Evolutionary conservation across 73 alveolate species (phyloP).

Genomic region (Stentor roeselii): DNA sequence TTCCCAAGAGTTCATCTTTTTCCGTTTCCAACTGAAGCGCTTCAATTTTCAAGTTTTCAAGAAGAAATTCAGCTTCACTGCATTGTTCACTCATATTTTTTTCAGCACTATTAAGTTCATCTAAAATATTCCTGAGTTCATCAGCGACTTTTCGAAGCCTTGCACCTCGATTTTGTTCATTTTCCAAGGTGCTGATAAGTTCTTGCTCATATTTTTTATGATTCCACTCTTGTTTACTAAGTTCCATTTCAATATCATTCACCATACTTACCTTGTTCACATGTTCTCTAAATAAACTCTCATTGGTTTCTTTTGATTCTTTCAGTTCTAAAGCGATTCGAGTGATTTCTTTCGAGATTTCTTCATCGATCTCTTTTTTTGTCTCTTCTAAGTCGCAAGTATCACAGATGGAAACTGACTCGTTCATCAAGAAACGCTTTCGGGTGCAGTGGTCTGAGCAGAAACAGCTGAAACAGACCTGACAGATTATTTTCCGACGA

Average conservation of each 20-base stretch:
- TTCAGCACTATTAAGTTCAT: not conserved
- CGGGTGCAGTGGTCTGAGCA: not conserved
- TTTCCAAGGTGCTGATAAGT: not conserved
- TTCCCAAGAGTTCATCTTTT: not conserved
- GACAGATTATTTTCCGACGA: not conserved
- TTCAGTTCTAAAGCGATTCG: not conserved
- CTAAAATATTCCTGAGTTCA: not conserved
- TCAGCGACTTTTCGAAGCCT: not conserved
- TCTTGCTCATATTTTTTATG: not conserved
- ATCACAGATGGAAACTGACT: too few species aligned
- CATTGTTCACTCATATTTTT: not conserved
- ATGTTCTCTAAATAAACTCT: not conserved
- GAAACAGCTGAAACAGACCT: not conserved
- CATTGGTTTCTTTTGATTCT: not conserved
- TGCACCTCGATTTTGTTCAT: not conserved
- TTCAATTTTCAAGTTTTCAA: not conserved
- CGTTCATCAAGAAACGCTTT: too few species aligned
- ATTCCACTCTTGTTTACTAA: not conserved
- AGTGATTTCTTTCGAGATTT: not conserved
- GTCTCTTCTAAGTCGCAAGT: not conserved
- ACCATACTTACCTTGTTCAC: not conserved
- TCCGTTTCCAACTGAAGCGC: too few species aligned
- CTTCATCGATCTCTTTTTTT: not conserved
- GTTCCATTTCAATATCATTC: not conserved
- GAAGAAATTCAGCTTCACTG: not conserved